Conservation (phyloP, 2,329 filamentous ascomycete species). For the Fusarium burgessii region DNA sequence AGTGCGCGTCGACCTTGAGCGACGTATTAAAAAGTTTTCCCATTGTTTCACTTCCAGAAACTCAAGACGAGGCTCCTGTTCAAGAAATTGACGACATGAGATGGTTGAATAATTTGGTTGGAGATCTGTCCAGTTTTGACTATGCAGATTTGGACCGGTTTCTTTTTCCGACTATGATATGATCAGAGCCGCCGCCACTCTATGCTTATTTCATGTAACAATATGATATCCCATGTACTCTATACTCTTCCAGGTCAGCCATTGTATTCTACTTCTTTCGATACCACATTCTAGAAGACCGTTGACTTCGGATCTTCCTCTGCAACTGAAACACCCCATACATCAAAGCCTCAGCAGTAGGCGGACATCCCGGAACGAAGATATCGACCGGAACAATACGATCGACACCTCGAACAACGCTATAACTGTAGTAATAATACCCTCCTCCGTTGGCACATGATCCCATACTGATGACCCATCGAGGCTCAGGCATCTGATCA, state of each 20-base stretch:
- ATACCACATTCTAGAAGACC: constrained; percentile 63
- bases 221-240: neutral
- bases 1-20: constrained; percentile 53
- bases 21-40: constrained; percentile 55
- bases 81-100: constrained; percentile 41
- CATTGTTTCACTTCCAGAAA: constrained; percentile 28
- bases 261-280: constrained; percentile 53
- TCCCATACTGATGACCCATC: constrained; percentile 76
- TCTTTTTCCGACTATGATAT: constrained; percentile 41
- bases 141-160: constrained; percentile 59
- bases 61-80: neutral
- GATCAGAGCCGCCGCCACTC: rapidly evolving
- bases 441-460: constrained; percentile 78
- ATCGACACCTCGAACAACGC: constrained; percentile 73
- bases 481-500: constrained; percentile 75
- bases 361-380: constrained; percentile 74
- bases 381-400: constrained; percentile 75
- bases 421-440: constrained; percentile 81
- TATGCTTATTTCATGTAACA: rapidly evolving
- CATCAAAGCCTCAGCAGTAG: constrained; percentile 60
- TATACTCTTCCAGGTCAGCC: rapidly evolving
- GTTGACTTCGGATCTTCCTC: constrained; percentile 72
- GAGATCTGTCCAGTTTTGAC: constrained; percentile 58
- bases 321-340: constrained; percentile 75
- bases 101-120: constrained; percentile 57